Evolutionary conservation across 1,139 yeast genomes (phyloP).

Genomic region (Lipomyces yarrowii): DNA sequence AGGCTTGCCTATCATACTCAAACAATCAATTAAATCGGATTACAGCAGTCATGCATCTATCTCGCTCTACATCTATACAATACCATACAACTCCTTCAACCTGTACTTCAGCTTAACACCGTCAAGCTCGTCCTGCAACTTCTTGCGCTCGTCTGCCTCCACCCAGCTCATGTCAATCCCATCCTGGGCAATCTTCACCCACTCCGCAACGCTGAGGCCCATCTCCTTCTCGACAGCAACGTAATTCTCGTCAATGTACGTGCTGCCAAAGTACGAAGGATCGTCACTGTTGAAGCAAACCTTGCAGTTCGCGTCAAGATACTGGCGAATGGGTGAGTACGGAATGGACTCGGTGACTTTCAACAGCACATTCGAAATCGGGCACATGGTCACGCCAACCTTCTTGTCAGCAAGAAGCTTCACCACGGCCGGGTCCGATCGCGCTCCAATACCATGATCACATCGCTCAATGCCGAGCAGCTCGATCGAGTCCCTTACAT

Average conservation of each 20-base stretch:
- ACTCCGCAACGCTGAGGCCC: slow-evolving; percentile 30
- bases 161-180: slow-evolving; percentile 31
- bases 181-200: slow-evolving; percentile 32
- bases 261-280: slow-evolving; percentile 80
- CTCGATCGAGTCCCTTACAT: slow-evolving; percentile 59
- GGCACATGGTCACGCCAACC: slow-evolving; percentile 69
- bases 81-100: slow-evolving; percentile 29
- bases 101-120: slow-evolving; percentile 27
- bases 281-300: slow-evolving; percentile 81
- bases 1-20: too few species aligned
- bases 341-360: slow-evolving; percentile 69
- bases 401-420: slow-evolving; percentile 55
- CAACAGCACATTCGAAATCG: slow-evolving; percentile 71
- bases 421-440: slow-evolving; percentile 56
- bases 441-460: slow-evolving; percentile 76
- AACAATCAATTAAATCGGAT: too few species aligned
- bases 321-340: slow-evolving; percentile 63
- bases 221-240: slow-evolving; percentile 58
- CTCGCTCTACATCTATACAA: slow-evolving; percentile 9
- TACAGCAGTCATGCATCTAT: not conserved
- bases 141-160: slow-evolving; percentile 24
- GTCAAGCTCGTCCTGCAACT: slow-evolving; percentile 30
- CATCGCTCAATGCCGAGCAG: slow-evolving; percentile 64
- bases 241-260: slow-evolving; percentile 76
- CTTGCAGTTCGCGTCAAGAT: slow-evolving; percentile 64